Base-by-base conservation (phyloP, 2,329 filamentous ascomycete genomes). In the Coniochaeta sp. region DNA sequence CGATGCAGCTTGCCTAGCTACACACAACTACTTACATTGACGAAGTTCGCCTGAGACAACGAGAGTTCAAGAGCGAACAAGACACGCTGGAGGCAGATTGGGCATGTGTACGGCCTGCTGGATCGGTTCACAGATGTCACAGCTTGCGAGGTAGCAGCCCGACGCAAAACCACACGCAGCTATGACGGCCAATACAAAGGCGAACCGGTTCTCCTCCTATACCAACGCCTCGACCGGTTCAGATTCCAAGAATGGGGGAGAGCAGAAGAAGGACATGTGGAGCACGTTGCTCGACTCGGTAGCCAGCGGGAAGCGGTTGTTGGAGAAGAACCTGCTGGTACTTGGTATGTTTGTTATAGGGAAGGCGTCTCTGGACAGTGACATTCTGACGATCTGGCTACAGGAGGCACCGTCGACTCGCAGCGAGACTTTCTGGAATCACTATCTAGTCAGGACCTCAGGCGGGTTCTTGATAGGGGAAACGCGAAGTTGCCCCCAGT, bases 231-330 rank as follows among this genome's bases (percentile, higher is more conserved):
- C 79, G 65, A 73, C 67, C 62, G 80, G 80, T 62, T 78, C 79
- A 60, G 84, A 85, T 56, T 76, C 76, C 67, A 82, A 81, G 65
- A 82, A 84, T 76, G 83, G 79, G 74, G 88, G 65, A 55, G 62
- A 89, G 67, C 88, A 88, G 64, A 93, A 91, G 77, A 91, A 90
- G 75, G 91, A 96, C 72, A 88, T 97, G 75, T 97, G 93, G 93
- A 93, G 89, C 62, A 92, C 91, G 52, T 91, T 97, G 89, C 82
- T 97, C 66, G 91, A 96, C 74, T 88, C 86, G 58, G 93, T 95
- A 67, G 91, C 93, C 67, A 96, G 90, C 75, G 91, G 90, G 66
- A 96, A 95, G 79, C 85, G 89, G 67, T 78, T 97, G 69, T 91
- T 92, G 6, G 91, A 96, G 76, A 97, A 96, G 83, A 96, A 93